Percentiles rank a stretch among this genome's conserved stretches.
These are phyloP conservation scores for Daldinia sp. DNA, from an alignment of 2,329 filamentous ascomycete genomes.

Conservation along the genomic window DNA sequence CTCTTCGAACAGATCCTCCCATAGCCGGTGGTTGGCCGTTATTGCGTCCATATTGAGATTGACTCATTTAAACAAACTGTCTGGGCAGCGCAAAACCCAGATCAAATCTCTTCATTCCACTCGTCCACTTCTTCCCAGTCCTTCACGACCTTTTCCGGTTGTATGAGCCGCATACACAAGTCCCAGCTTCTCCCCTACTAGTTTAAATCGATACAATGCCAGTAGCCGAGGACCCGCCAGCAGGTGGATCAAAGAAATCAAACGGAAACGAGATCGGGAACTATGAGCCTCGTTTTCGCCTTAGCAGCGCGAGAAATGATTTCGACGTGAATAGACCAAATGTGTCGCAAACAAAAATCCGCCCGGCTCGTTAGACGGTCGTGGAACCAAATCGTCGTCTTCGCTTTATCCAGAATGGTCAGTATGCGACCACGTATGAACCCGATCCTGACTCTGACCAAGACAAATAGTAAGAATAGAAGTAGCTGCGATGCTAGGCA, in stretches of 20 bases:
- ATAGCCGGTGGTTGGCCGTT: slow-evolving; percentile 60
- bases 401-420: slow-evolving; percentile 45
- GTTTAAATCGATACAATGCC: slow-evolving; percentile 38
- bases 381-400: slow-evolving; percentile 42
- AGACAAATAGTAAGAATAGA: slow-evolving; percentile 41
- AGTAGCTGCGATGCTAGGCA: slow-evolving; percentile 22
- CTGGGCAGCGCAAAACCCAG: slow-evolving; percentile 40
- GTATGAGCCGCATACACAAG: slow-evolving; percentile 45
- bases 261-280: slow-evolving; percentile 35
- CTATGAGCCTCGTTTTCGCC: slow-evolving; percentile 32
- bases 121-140: slow-evolving; percentile 40
- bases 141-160: slow-evolving; percentile 34
- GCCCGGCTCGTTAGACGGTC: slow-evolving; percentile 33
- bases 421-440: slow-evolving; percentile 43
- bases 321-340: slow-evolving; percentile 34
- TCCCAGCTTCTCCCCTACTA: slow-evolving; percentile 29
- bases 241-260: slow-evolving; percentile 38
- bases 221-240: slow-evolving; percentile 39
- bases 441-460: slow-evolving; percentile 38
- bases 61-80: slow-evolving; percentile 64
- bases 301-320: slow-evolving; percentile 25
- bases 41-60: slow-evolving; percentile 65
- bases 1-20: slow-evolving; percentile 66
- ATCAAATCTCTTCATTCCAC: slow-evolving; percentile 42
- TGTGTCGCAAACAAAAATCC: slow-evolving; percentile 39